These are phyloP conservation scores for Blastomyces emzantsi DNA, from an alignment of 2,329 filamentous ascomycete genomes.

Conservation along the genomic window DNA sequence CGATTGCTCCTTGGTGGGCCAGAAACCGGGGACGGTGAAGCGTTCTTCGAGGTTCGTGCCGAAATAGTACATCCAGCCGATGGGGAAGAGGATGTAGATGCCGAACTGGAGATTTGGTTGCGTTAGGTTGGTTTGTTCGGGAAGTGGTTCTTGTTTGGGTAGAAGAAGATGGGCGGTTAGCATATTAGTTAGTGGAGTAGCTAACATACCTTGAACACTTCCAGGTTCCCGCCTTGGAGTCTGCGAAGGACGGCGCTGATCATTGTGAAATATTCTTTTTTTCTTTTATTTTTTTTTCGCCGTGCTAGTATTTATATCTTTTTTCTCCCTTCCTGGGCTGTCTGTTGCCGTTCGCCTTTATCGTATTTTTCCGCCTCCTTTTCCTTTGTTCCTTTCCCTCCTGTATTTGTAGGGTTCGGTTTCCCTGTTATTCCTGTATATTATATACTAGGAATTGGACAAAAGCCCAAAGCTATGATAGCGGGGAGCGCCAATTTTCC, in stretches of 20 bases:
- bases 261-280: conserved; percentile 21
- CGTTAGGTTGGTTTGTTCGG: neutral
- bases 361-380: neutral
- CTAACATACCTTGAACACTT: conserved; percentile 75
- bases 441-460: neutral
- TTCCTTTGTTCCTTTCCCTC: neutral
- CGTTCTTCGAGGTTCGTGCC: conserved; percentile 93
- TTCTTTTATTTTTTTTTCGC: neutral
- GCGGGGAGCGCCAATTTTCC: neutral
- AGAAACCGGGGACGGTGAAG: conserved; percentile 85
- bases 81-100: conserved; percentile 98
- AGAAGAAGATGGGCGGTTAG: no score
- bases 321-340: no score
- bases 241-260: conserved; percentile 35
- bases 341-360: neutral
- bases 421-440: no score
- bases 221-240: conserved; percentile 80
- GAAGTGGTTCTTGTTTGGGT: no score
- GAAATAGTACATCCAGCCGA: conserved; percentile 99
- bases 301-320: neutral
- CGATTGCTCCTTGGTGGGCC: conserved; percentile 60
- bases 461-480: neutral
- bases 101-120: conserved; percentile 58
- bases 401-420: neutral
- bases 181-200: neutral